Conservation (phyloP, 805 yeast genomes). For the Candida ortonii region DNA sequence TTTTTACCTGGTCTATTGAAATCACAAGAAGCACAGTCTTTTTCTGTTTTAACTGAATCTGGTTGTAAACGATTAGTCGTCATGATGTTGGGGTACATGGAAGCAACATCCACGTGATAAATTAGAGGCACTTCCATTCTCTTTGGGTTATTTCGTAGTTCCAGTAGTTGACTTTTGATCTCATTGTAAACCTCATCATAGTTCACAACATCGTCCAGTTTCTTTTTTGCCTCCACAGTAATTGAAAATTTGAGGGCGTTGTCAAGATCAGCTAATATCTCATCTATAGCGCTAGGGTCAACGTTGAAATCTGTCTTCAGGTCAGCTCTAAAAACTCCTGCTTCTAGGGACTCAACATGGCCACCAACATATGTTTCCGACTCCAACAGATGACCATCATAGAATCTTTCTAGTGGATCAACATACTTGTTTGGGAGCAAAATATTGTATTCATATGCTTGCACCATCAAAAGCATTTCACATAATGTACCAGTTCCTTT, state of each 20-base stretch:
- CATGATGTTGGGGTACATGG: conserved; percentile 99
- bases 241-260: conserved; percentile 79
- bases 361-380: conserved; percentile 99
- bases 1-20: conserved; percentile 92
- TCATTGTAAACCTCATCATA: conserved; percentile 68
- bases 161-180: conserved; percentile 54
- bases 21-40: conserved; percentile 96
- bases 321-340: conserved; percentile 96
- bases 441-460: conserved; percentile 78
- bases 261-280: conserved; percentile 67
- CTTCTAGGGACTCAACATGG: conserved; percentile 95
- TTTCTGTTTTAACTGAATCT: conserved; percentile 92
- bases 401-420: conserved; percentile 92
- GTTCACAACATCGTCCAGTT: conserved; percentile 74
- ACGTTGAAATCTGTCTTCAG: conserved; percentile 69
- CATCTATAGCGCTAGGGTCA: conserved; percentile 81
- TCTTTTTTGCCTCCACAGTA: conserved; percentile 73
- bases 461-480: conserved; percentile 96
- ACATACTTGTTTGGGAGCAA: conserved; percentile 89
- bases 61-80: conserved; percentile 96
- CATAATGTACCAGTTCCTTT: conserved; percentile 98
- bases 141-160: conserved; percentile 56
- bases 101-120: conserved; percentile 97
- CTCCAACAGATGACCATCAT: conserved; percentile 89
- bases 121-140: conserved; percentile 80